Conservation (phyloP, 768 basidiomycete species). For the Wakefieldia striispora region DNA sequence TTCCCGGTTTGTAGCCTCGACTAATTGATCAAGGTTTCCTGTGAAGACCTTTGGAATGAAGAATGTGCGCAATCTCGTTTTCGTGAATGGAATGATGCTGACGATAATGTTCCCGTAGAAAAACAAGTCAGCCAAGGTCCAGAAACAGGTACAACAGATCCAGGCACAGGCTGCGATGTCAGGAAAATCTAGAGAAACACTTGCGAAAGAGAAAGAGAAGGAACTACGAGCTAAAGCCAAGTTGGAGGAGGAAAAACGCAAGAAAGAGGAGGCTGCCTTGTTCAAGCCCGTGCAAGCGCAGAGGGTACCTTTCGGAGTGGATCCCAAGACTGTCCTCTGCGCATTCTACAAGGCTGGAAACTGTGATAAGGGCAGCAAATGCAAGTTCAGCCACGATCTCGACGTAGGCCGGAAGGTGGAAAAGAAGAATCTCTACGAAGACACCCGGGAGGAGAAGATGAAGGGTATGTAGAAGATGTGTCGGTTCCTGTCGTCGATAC, state of each 20-base stretch:
- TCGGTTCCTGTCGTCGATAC: background rate
- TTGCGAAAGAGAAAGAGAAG: conserved; percentile 88
- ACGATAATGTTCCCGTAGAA: conserved; percentile 49
- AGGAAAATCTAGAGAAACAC: conserved; percentile 75
- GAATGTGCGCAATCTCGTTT: conserved; percentile 54
- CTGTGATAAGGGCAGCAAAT: conserved; percentile 93
- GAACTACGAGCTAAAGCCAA: conserved; percentile 72
- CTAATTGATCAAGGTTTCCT: conserved; percentile 30
- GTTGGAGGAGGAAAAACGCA: conserved; percentile 76
- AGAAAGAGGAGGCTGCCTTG: conserved; percentile 81
- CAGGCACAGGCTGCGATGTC: conserved; percentile 70
- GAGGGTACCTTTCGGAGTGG: conserved; percentile 92
- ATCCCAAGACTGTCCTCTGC: conserved; percentile 94
- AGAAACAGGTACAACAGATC: conserved; percentile 77
- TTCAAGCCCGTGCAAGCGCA: conserved; percentile 78
- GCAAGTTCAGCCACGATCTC: conserved; percentile 95
- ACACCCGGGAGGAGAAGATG: conserved; percentile 78
- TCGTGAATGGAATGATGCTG: conserved; percentile 4
- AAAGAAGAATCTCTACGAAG: conserved; percentile 94
- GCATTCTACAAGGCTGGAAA: conserved; percentile 88
- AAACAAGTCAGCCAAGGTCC: conserved; percentile 93
- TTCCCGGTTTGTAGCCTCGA: conserved; percentile 10
- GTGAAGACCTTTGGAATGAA: conserved; percentile 84
- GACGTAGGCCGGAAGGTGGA: conserved; percentile 88
- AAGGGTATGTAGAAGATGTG: conserved; percentile 46